Conservation (phyloP, 2,329 filamentous ascomycete species). For the Gnomoniopsis smithogilvyi region DNA sequence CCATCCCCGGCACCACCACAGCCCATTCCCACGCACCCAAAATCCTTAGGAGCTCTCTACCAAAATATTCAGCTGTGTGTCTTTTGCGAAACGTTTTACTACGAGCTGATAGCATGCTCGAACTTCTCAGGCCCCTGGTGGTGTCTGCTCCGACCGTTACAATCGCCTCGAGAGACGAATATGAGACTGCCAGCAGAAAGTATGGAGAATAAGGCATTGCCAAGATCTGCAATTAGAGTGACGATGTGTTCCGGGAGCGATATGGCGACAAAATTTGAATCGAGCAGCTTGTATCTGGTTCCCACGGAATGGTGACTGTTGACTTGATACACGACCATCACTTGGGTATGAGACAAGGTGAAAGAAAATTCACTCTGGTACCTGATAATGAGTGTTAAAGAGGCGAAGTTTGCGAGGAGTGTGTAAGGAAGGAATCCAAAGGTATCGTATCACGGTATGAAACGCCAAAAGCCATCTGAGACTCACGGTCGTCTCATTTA, state of each 20-base stretch:
- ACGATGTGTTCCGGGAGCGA: constrained; percentile 17
- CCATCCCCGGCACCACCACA: neutral
- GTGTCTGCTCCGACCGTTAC: neutral
- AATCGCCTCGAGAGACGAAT: neutral
- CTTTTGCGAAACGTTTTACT: constrained; percentile 26
- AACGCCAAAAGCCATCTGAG: too few species aligned
- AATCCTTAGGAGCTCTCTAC: too few species aligned
- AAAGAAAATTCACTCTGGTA: too few species aligned
- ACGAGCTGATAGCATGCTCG: constrained; percentile 21
- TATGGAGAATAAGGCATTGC: neutral
- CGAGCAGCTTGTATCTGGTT: constrained; percentile 1
- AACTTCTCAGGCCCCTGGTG: neutral
- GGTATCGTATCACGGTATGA: too few species aligned
- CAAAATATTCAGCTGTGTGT: constrained; percentile 25
- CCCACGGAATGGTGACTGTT: neutral
- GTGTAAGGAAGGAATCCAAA: too few species aligned
- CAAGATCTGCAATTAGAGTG: constrained; percentile 20
- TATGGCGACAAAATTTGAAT: constrained; percentile 24
- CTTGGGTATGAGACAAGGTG: neutral
- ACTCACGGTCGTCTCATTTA: too few species aligned
- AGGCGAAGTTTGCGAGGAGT: too few species aligned
- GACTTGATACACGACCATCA: neutral
- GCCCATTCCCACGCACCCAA: neutral
- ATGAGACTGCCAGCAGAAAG: neutral
- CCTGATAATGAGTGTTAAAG: too few species aligned